Evolutionary conservation across 2,329 filamentous ascomycete species (phyloP).

Genomic region (Trichoderma cornu-damae): DNA sequence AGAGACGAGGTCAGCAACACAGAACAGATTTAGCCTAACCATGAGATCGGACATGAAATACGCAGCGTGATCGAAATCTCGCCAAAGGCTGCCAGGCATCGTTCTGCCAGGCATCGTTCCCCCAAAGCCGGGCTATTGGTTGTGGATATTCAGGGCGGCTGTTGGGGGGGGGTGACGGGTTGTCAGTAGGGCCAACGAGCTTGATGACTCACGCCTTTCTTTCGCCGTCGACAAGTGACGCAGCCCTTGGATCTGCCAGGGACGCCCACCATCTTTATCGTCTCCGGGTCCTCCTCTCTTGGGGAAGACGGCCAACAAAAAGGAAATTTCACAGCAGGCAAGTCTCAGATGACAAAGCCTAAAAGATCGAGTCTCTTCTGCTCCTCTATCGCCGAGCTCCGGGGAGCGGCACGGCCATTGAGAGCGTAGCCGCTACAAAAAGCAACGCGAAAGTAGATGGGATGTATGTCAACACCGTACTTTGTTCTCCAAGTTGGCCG

Average conservation of each 20-base stretch:
- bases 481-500: neutral
- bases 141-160: neutral
- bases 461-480: neutral
- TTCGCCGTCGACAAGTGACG: constrained; percentile 16
- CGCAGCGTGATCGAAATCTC: neutral
- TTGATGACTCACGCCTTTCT: constrained; percentile 18
- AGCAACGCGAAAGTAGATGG: neutral
- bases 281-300: neutral
- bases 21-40: neutral
- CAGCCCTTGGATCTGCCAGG: constrained; percentile 20
- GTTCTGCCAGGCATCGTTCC: neutral
- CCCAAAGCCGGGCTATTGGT: no score
- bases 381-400: neutral
- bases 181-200: neutral
- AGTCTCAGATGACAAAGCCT: neutral
- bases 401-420: neutral
- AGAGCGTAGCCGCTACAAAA: neutral
- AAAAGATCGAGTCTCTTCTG: neutral
- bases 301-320: no score
- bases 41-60: neutral
- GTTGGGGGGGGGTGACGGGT: neutral
- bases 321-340: neutral
- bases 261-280: constrained; percentile 19
- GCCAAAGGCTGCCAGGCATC: neutral
- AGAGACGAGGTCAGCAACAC: neutral